Percentiles rank a stretch among this genome's conserved stretches.
Evolutionary conservation across 192 early-diverging fungal species (phyloP).

Genomic region (Backusella australiensis): DNA sequence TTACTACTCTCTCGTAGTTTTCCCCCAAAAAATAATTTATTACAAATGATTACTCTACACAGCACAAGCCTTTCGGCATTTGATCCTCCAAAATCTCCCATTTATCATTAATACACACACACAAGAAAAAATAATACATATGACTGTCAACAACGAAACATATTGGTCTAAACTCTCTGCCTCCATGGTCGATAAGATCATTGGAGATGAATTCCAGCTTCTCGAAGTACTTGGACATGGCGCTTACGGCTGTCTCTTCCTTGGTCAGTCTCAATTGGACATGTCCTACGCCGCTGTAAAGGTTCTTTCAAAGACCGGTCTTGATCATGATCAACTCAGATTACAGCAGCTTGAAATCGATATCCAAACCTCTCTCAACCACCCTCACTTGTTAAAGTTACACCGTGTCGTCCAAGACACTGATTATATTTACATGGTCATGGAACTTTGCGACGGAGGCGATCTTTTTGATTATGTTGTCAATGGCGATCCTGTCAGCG

Average conservation of each 20-base stretch:
- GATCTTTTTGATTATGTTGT: slow-evolving; percentile 96
- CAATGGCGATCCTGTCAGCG: slow-evolving; percentile 39
- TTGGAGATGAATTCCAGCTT: slow-evolving; percentile 37
- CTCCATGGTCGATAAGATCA: slow-evolving; percentile 28
- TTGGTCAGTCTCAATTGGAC: slow-evolving; percentile 49
- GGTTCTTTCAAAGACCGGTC: slow-evolving; percentile 49
- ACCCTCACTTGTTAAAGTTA: slow-evolving; percentile 84
- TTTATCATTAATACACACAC: slow-evolving; percentile 6
- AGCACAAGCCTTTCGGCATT: slow-evolving; percentile 3
- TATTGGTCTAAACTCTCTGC: slow-evolving; percentile 32
- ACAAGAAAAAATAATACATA: background rate
- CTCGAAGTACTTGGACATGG: slow-evolving; percentile 66
- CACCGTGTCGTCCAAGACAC: slow-evolving; percentile 89
- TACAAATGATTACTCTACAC: slow-evolving; percentile 3
- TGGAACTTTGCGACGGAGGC: slow-evolving; percentile 92
- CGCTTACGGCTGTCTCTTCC: slow-evolving; percentile 74
- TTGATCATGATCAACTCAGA: slow-evolving; percentile 42
- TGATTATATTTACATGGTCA: slow-evolving; percentile 86
- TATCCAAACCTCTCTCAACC: slow-evolving; percentile 58
- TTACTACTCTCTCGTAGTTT: background rate
- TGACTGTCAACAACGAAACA: background rate
- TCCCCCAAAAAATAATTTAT: background rate
- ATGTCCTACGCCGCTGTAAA: slow-evolving; percentile 61
- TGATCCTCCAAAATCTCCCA: background rate
- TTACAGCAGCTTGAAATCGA: slow-evolving; percentile 59